Base-by-base conservation (phyloP, 2,329 filamentous ascomycete species). In the Xylariaceae sp. region DNA sequence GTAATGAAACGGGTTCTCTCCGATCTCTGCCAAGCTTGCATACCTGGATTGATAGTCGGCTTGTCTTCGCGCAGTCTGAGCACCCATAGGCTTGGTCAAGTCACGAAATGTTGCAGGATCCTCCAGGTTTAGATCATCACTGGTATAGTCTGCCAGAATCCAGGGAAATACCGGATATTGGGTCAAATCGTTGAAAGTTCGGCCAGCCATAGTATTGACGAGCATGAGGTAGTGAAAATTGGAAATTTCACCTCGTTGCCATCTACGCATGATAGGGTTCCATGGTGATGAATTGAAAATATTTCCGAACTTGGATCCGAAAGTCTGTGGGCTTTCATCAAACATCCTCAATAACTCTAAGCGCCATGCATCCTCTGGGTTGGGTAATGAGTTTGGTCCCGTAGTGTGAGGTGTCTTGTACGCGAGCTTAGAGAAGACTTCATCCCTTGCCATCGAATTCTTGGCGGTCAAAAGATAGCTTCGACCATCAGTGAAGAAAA, bases 221-320 rank as follows among this genome's bases (percentile, higher is more conserved):
- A 96, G 83, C 92, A 98, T 98, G 27, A 98, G 78, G 62, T 98
- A 98, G 66, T 97, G 90, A 59, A 98, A 98, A 65, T 98, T 98
- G 12, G 92, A 97, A 40, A 97, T 89, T 60, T 98, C 93, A 11
- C 94, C 93, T 62, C 84, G 86, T 48, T 93, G 79, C 93, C 93
- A 98, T 64, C 84, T 85, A 54, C 86, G 85, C 59, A 93, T 95
- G 7, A 89, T 83, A 8, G 91, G 88, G 54, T 90, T 91, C 65
- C 86, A 86, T 0, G 87, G 79, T 0, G 82, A 83, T 19, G 89
- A 80, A 53, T 90, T 89, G 72, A 98, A 97, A 11, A 96, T 88
- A 53, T 84, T 95, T 19, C 88, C 90, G 58, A 97, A 91, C 58
- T 92, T 92, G 12, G 88, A 90, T 0, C 92, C 88, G 29, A 98